Base-by-base conservation (phyloP, 371 early-diverging fungal species). In the Mortierella sp. region DNA sequence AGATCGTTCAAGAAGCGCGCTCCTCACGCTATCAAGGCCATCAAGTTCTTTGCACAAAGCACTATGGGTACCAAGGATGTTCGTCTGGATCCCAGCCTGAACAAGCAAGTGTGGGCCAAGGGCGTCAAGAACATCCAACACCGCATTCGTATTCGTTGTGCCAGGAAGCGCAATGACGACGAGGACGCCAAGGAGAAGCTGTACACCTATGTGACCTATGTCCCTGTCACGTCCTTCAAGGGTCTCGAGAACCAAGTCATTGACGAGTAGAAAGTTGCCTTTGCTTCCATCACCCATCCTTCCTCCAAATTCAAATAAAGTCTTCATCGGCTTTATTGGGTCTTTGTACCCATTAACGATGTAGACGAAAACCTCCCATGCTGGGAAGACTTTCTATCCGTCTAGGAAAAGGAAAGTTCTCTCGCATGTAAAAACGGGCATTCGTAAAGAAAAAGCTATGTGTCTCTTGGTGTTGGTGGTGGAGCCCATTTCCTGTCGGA, bases 1-100 rank as follows among this genome's bases (percentile, higher is more conserved):
- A 89, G 92, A 60, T 86, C 90, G 80, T 97, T 97, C 92, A 96
- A 96, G 90, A 96, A 95, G 91, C 92, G 97, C 80, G 92, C 96
- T 56, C 98, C 98, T 67, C 87, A 85, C 61, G 96, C 98, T 72
- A 85, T 97, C 80, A 96, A 96, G 91, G 89, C 88, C 62, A 91
- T 97, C 86, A 88, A 90, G 77, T 81, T 84, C 69, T 96, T 96
- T 68, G 96, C 96, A 66, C 79, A 84, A 76, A 88, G 90, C 83
- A 85, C 87, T 63, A 96, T 96, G 96, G 93, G 93, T 57, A 97
- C 97, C 80, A 80, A 80, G 62, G 93, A 93, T 82, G 90, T 93
- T 79, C 92, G 93, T 79, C 71, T 93, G 54, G 93, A 92, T 79
- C 85, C 92, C 61, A 76, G 83, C 77, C 84, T 93, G 66, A 93